Conservation (phyloP, 148 eudicot species). For the Vaccinium corymbosum region DNA sequence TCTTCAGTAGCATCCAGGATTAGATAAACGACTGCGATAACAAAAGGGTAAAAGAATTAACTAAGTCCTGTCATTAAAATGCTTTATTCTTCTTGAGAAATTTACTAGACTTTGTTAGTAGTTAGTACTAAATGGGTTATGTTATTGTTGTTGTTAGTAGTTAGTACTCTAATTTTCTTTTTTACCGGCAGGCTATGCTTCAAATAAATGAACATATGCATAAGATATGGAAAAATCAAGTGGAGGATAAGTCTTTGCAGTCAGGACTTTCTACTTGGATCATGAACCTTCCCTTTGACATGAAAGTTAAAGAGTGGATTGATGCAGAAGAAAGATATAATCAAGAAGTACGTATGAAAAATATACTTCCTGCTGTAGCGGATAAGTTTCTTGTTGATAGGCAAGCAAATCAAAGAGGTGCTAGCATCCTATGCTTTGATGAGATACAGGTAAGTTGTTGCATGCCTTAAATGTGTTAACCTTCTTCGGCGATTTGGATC, state of each 20-base stretch:
- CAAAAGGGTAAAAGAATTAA: background rate
- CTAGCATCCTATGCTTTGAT: conserved; percentile 92
- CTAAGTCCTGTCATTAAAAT: background rate
- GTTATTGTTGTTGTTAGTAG: background rate
- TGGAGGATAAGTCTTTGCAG: conserved; percentile 60
- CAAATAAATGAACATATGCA: conserved; percentile 94
- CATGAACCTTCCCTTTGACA: conserved; percentile 80
- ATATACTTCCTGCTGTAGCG: conserved; percentile 94
- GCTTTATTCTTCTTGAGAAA: background rate
- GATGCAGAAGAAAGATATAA: conserved; percentile 87
- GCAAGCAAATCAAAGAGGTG: conserved; percentile 52
- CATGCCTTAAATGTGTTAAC: background rate
- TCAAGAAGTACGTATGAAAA: conserved; percentile 64
- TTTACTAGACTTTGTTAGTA: conserved; percentile 4
- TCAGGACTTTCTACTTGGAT: conserved; percentile 82
- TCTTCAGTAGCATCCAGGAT: background rate
- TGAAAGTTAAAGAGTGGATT: conserved; percentile 86
- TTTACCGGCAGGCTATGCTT: conserved; percentile 81
- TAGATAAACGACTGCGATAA: background rate
- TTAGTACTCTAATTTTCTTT: conserved; percentile 1
- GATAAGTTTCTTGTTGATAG: conserved; percentile 77
- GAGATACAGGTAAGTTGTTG: conserved; percentile 72
- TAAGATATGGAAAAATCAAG: conserved; percentile 78
- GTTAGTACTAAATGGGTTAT: no score
- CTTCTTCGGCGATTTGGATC: background rate